Conservation (phyloP, 148 eudicot genomes). For the Chenopodium quinoa region DNA sequence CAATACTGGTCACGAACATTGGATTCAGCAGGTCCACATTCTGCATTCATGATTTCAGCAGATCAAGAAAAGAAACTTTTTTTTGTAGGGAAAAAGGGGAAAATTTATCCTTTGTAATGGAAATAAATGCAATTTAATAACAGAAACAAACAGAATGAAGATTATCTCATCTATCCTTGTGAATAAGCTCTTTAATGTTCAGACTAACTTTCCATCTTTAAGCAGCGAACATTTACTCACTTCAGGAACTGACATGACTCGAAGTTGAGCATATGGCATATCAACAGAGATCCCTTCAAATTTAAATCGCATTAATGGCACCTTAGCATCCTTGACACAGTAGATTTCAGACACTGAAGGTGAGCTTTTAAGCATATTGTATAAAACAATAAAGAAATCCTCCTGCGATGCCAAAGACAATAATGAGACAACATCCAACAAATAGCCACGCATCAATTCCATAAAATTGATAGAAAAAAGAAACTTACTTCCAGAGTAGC, state of each 20-base stretch:
- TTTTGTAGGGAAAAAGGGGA: background rate
- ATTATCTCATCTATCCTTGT: background rate
- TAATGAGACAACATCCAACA: constrained; percentile 1
- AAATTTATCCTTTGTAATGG: background rate
- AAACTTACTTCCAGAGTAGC: constrained; percentile 50
- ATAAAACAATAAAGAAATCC: constrained; percentile 54
- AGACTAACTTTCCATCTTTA: background rate
- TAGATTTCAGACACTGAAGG: constrained; percentile 48
- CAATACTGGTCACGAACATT: constrained; percentile 36
- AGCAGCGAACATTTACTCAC: constrained; percentile 31
- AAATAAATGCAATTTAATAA: background rate
- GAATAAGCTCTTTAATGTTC: background rate
- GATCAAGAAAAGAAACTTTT: constrained; percentile 2
- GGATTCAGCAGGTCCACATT: constrained; percentile 49
- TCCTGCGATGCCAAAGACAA: constrained; percentile 35
- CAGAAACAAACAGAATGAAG: background rate
- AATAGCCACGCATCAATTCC: background rate
- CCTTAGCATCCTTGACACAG: constrained; percentile 58
- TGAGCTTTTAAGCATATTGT: constrained; percentile 44
- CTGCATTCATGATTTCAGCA: constrained; percentile 28
- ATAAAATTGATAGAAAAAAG: background rate
- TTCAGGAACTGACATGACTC: constrained; percentile 47
- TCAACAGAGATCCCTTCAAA: constrained; percentile 56
- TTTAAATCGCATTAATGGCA: constrained; percentile 57
- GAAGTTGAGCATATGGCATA: constrained; percentile 59